Base-by-base conservation (phyloP, 345 rosid genomes). In the Gossypium longicalyx region DNA sequence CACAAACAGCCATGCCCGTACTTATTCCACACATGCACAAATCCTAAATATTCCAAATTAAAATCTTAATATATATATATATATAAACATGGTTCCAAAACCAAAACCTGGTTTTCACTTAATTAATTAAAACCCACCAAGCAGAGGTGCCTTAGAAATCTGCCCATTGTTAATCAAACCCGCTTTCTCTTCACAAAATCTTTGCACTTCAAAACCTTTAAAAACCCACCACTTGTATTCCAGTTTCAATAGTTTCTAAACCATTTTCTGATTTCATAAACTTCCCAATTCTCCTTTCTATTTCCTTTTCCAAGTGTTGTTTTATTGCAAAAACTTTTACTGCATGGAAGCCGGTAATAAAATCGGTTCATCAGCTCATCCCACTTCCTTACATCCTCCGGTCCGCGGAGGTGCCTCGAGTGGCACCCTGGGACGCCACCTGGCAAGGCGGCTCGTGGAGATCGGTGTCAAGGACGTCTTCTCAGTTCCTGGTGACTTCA, bases 401-500 rank as follows among this genome's bases (percentile, higher is more conserved):
- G 84, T 75, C 19, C 67, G 54, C 0, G 81, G 74, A 12, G 8
- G 20, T 23, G 68, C 71, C 22, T 16, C 45, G 23, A 44, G 70
- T 5, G 91, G 89, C 56, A 87, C 93, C 0, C 73, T 89, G 17
- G 93, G 93, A 1, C 43, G 83, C 52, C 88, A 89, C 80, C 80
- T 89, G 66, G 93, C 88, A 7, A 86, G 93, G 73, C 79, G 93
- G 81, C 82, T 89, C 17, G 93, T 85, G 69, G 89, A 89, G 89
- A 86, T 89, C 60, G 93, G 93, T 9, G 91, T n/a, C 34, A 72
- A 70, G 23, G 93, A 89, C 71, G 93, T 89, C 19, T 89, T 89
- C 83, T 86, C 93, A 2, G 93, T 89, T 34, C 93, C 93, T 1
- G 93, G 93, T 3, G 93, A 89, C 84, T 89, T 89, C 82, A 89